These are phyloP conservation scores for Glycine latifolia DNA, from an alignment of 306 rosid genomes.

Conservation along the genomic window DNA sequence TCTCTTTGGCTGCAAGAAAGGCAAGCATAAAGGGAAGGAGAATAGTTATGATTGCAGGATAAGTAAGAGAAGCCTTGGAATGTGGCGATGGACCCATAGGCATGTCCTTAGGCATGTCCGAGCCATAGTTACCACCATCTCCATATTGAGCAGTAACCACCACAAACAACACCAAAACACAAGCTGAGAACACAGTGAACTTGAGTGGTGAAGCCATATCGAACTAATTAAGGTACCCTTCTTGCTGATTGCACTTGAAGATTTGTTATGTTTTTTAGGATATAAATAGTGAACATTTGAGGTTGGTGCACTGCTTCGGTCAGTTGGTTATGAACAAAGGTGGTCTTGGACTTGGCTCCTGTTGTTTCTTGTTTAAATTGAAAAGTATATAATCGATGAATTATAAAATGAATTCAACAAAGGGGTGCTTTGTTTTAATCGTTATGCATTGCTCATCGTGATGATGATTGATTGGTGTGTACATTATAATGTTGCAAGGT, in stretches of 20 bases:
- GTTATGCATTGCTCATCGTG: neutral
- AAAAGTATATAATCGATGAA: neutral
- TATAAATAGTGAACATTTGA: conserved; percentile 28
- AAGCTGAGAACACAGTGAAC: conserved; percentile 49
- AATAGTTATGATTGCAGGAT: conserved; percentile 46
- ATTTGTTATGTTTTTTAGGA: conserved; percentile 31
- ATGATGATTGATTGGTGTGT: neutral
- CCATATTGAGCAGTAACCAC: conserved; percentile 56
- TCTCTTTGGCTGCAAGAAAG: conserved; percentile 43
- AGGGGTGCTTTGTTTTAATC: conserved; percentile 41
- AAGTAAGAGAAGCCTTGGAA: conserved; percentile 33
- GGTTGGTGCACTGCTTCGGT: neutral
- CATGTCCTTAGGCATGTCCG: conserved; percentile 38
- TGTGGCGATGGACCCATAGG: conserved; percentile 42
- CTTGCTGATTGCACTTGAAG: conserved; percentile 1
- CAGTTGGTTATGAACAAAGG: conserved; percentile 16
- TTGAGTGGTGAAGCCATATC: conserved; percentile 51
- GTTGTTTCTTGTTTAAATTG: conserved; percentile 29
- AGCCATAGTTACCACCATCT: neutral
- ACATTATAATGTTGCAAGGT: neutral
- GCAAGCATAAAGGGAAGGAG: conserved; percentile 49
- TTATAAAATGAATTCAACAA: conserved; percentile 1
- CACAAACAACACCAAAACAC: conserved; percentile 47
- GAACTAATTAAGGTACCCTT: neutral
- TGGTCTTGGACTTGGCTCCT: conserved; percentile 31